Percentiles rank a stretch among this genome's conserved stretches.
phyloP scores from a whole-genome alignment of 2,329 filamentous ascomycete genomes.

The Amphichorda felina region DNA sequence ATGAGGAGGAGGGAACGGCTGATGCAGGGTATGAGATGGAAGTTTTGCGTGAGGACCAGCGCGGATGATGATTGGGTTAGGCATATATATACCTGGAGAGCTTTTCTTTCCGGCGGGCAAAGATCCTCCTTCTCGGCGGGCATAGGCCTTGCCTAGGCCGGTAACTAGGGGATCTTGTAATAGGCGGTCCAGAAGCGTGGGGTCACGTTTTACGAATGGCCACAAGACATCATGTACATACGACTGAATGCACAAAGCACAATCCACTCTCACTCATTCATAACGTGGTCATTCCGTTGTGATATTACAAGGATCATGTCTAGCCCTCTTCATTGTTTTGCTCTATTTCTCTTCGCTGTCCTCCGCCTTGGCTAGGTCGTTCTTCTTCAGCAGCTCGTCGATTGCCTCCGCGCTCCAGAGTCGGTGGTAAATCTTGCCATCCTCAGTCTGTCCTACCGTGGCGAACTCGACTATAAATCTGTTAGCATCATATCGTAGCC shows the following conservation, averaged over 20 bases:
- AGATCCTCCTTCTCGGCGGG: too few species aligned
- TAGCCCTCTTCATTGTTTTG: conserved; percentile 1
- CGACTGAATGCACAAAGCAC: neutral
- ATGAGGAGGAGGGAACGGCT: conserved; percentile 33
- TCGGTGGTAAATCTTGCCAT: conserved; percentile 96
- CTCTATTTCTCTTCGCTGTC: conserved; percentile 52
- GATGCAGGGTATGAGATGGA: conserved; percentile 15
- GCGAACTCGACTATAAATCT: conserved; percentile 75
- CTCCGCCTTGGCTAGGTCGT: conserved; percentile 84
- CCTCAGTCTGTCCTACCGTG: conserved; percentile 88
- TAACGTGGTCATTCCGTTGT: neutral
- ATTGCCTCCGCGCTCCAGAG: conserved; percentile 97
- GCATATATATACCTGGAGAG: too few species aligned
- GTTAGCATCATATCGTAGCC: too few species aligned
- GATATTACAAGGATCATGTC: neutral
- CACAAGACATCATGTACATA: neutral
- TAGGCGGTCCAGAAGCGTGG: too few species aligned
- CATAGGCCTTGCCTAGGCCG: too few species aligned
- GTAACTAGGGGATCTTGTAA: too few species aligned
- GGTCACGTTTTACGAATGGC: too few species aligned
- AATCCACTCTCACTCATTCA: neutral
- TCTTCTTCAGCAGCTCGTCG: conserved; percentile 83
- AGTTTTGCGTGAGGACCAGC: conserved; percentile 1
- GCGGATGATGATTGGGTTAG: neutral
- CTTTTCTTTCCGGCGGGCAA: too few species aligned